Conservation (phyloP, 179 eudicot species). For the Nepenthes alata region DNA sequence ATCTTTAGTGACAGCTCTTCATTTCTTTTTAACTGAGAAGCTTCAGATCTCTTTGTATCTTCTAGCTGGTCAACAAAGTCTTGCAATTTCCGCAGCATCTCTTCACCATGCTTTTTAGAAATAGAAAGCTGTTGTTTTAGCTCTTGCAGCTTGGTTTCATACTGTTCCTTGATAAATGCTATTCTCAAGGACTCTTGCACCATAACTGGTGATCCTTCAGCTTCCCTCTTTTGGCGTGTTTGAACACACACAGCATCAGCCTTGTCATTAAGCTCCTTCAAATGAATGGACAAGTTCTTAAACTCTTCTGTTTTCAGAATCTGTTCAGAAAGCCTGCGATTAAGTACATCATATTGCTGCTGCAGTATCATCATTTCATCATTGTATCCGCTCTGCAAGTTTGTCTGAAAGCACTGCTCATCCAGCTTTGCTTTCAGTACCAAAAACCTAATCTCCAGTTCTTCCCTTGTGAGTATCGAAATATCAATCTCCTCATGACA, state of each 20-base stretch:
- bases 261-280: conserved; percentile 81
- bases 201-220: conserved; percentile 37
- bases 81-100: conserved; percentile 81
- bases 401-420: conserved; percentile 25
- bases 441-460: conserved; percentile 37
- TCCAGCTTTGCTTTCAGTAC: conserved; percentile 44
- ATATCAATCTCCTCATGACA: conserved; percentile 40
- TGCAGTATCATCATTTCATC: conserved; percentile 34
- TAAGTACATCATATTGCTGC: conserved; percentile 40
- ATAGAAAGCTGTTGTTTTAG: conserved; percentile 57
- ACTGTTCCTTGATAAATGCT: conserved; percentile 86
- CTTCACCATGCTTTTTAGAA: conserved; percentile 85
- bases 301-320: conserved; percentile 74
- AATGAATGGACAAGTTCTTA: conserved; percentile 74
- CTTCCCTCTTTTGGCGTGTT: conserved; percentile 44
- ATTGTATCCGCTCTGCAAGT: conserved; percentile 18
- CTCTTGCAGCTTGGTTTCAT: conserved; percentile 75
- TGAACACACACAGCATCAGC: conserved; percentile 53
- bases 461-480: conserved; percentile 37
- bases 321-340: conserved; percentile 63
- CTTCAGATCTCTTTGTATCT: conserved; percentile 63
- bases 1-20: conserved; percentile 59
- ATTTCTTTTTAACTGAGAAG: conserved; percentile 47
- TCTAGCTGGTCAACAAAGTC: conserved; percentile 76
- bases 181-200: conserved; percentile 75